Percentiles rank a stretch among this genome's conserved stretches.
Conservation (phyloP, 805 yeast genomes). For the Ogataea haglerorum region DNA sequence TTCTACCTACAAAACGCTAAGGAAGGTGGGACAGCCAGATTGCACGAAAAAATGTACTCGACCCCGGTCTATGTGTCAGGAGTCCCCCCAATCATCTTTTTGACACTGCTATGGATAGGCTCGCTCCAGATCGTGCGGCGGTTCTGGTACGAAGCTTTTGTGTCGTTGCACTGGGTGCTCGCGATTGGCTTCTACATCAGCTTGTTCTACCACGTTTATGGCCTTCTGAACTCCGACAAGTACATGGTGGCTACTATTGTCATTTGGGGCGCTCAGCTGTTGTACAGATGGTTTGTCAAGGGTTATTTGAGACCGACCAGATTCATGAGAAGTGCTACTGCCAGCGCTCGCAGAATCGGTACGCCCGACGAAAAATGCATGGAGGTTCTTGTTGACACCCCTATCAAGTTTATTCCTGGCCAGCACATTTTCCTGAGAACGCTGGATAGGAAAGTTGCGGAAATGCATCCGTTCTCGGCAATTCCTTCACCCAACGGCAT, state of each 20-base stretch:
- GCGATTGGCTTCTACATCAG: constrained; percentile 48
- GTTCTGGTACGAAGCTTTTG: constrained; percentile 43
- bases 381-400: constrained; percentile 33
- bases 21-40: constrained; percentile 47
- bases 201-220: constrained; percentile 43
- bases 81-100: constrained; percentile 44
- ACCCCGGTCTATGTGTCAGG: constrained; percentile 37
- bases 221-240: constrained; percentile 34
- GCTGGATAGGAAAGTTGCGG: constrained; percentile 41
- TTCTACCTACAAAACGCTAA: constrained; percentile 40
- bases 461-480: constrained; percentile 57
- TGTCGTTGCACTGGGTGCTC: constrained; percentile 51
- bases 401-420: constrained; percentile 48
- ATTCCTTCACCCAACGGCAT: constrained; percentile 34
- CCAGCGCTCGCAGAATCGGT: constrained; percentile 29
- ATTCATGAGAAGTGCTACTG: constrained; percentile 31
- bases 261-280: constrained; percentile 47
- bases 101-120: constrained; percentile 41
- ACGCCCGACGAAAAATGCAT: constrained; percentile 32
- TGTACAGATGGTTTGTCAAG: constrained; percentile 44
- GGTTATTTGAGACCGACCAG: constrained; percentile 44
- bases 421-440: constrained; percentile 53
- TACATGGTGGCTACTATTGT: constrained; percentile 51
- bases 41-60: constrained; percentile 23
- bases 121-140: constrained; percentile 41